A percentile compares a stretch with the other conserved stretches of the same genome.
Evolutionary conservation across 169 alveolate genomes (phyloP).

Genomic region (Cryptosporidium felis): DNA sequence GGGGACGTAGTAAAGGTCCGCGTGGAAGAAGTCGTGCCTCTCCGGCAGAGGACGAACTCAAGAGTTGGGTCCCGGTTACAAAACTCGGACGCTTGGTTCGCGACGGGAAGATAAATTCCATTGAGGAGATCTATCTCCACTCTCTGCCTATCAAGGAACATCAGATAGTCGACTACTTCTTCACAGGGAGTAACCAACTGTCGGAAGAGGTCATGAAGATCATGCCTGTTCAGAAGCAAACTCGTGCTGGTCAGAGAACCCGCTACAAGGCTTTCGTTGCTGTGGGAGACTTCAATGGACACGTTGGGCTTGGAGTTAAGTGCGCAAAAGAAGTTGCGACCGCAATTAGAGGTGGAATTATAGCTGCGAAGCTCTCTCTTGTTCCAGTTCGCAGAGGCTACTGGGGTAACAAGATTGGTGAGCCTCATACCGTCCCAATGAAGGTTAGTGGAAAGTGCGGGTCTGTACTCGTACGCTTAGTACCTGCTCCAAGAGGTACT

Average conservation of each 20-base stretch:
- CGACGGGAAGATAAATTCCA: constrained; percentile 93
- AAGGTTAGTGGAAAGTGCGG: constrained; percentile 99
- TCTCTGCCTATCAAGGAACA: constrained; percentile 99
- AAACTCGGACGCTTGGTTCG: constrained; percentile 99
- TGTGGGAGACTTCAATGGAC: constrained; percentile 97
- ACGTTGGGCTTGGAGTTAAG: constrained; percentile 96
- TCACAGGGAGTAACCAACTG: constrained; percentile 87
- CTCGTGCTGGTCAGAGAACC: constrained; percentile 99
- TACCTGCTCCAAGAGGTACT: constrained; percentile 99
- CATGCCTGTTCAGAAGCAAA: constrained; percentile 99
- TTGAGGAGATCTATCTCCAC: constrained; percentile 98
- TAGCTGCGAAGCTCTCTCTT: constrained; percentile 97
- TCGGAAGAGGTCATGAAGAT: constrained; percentile 99
- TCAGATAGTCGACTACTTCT: constrained; percentile 96
- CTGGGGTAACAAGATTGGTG: constrained; percentile 99
- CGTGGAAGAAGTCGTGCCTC: constrained; percentile 88
- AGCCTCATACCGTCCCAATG: constrained; percentile 99
- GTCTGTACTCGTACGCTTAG: constrained; percentile 98
- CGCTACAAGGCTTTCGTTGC: constrained; percentile 99
- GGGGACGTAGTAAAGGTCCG: constrained; percentile 70
- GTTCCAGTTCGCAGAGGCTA: constrained; percentile 99
- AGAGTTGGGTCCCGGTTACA: constrained; percentile 98
- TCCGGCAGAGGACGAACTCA: constrained; percentile 92
- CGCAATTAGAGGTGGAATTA: constrained; percentile 99
- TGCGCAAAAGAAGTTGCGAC: constrained; percentile 99